Percentiles rank a stretch among this genome's conserved stretches.
Conservation (phyloP, 2,329 filamentous ascomycete species). For the Trichophaea hybrida region DNA sequence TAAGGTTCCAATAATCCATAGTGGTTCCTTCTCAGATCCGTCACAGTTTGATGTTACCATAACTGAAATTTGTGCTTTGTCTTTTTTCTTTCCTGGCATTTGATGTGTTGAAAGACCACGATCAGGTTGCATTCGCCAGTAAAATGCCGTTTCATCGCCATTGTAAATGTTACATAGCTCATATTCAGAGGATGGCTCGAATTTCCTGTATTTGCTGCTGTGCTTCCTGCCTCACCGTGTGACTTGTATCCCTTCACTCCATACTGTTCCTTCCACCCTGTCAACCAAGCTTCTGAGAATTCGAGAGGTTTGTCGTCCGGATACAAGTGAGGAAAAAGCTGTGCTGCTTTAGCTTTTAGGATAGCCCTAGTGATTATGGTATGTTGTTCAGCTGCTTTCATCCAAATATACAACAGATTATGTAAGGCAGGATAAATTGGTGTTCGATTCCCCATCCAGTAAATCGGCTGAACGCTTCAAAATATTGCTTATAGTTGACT, state of each 20-base stretch:
- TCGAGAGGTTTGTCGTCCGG: no score
- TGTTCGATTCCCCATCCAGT: no score
- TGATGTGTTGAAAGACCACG: background rate
- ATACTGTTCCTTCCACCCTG: conserved; percentile 6
- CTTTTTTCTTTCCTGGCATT: background rate
- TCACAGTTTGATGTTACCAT: conserved; percentile 1
- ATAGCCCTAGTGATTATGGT: background rate
- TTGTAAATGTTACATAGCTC: conserved; percentile 5
- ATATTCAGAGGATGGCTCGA: background rate
- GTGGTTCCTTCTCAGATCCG: conserved; percentile 1
- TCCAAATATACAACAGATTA: background rate
- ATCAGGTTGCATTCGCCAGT: conserved; percentile 7
- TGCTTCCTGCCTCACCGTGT: conserved; percentile 2
- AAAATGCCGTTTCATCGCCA: conserved; percentile 7
- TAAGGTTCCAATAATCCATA: background rate
- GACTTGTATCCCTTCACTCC: background rate
- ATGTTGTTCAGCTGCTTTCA: background rate
- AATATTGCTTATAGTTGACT: no score
- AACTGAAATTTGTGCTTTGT: conserved; percentile 4
- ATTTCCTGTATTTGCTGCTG: conserved; percentile 1
- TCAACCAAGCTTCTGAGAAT: conserved; percentile 4
- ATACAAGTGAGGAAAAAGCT: background rate
- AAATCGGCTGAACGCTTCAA: no score
- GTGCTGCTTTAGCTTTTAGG: background rate
- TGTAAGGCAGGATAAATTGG: no score